Evolutionary conservation across 768 basidiomycete genomes (phyloP).

Genomic region (Podaxis carcinomalis): DNA sequence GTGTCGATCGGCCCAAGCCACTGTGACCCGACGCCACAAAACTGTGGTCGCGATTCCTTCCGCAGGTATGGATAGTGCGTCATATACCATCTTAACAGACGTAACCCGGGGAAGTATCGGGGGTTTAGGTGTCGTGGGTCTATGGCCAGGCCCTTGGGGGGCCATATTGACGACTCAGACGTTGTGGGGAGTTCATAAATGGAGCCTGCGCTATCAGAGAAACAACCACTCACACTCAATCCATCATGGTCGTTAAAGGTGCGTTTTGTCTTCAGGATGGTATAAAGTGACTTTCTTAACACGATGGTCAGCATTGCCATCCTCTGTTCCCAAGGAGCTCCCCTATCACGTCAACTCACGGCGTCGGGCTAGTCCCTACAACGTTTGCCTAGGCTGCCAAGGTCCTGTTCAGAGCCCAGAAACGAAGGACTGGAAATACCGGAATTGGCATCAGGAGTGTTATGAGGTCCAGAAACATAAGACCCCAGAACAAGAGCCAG

Average conservation of each 20-base stretch:
- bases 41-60: too few relatives aligned
- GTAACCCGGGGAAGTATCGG: too few relatives aligned
- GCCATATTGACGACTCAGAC: too few relatives aligned
- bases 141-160: too few relatives aligned
- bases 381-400: slow-evolving; percentile 3
- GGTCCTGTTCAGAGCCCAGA: background rate
- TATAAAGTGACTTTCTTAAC: too few relatives aligned
- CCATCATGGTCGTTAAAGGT: background rate
- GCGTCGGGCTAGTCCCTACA: background rate
- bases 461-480: background rate
- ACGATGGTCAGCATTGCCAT: background rate
- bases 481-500: background rate
- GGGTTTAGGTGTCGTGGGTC: too few relatives aligned
- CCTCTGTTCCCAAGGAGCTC: background rate
- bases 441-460: slow-evolving; percentile 4
- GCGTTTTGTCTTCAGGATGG: background rate
- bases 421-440: background rate
- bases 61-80: too few relatives aligned
- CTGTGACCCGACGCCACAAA: too few relatives aligned
- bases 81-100: too few relatives aligned
- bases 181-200: background rate
- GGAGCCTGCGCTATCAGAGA: background rate
- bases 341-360: background rate
- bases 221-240: background rate
- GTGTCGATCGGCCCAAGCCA: too few relatives aligned